phyloP scores from a whole-genome alignment of 129 eudicot genomes.

The Silybum marianum region DNA sequence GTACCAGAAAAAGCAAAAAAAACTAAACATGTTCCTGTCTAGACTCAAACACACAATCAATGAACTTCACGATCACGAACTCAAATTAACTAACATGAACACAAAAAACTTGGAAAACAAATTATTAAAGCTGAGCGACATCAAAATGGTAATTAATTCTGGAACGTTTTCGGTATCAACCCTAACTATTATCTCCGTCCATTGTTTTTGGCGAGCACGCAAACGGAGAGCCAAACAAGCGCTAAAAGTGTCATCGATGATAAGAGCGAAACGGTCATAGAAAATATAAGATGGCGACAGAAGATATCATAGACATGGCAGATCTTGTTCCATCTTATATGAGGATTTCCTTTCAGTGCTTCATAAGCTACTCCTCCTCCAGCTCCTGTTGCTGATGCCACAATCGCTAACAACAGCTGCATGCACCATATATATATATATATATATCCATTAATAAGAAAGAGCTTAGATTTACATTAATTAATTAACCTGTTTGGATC shows the following conservation, averaged over 20 bases:
- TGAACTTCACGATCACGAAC: neutral
- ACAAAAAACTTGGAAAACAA: neutral
- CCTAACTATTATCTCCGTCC: slow-evolving; percentile 19
- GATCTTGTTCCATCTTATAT: slow-evolving; percentile 51
- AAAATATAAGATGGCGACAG: slow-evolving; percentile 53
- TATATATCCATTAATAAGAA: neutral
- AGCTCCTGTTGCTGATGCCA: slow-evolving; percentile 71
- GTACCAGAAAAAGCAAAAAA: neutral
- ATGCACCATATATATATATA: neutral
- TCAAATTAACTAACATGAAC: neutral
- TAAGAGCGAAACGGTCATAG: slow-evolving; percentile 40
- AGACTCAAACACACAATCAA: neutral
- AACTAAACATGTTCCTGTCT: neutral
- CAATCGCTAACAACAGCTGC: slow-evolving; percentile 68
- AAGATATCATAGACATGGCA: slow-evolving; percentile 52
- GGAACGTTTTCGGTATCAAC: neutral
- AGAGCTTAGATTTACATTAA: neutral
- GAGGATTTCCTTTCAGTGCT: slow-evolving; percentile 67
- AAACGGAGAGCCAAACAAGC: slow-evolving; percentile 50
- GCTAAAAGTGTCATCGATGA: slow-evolving; percentile 45
- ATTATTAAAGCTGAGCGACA: neutral
- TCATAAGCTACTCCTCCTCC: slow-evolving; percentile 68
- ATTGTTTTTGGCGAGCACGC: slow-evolving; percentile 43
- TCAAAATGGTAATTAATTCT: neutral
- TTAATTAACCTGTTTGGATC: neutral